Base-by-base conservation (phyloP, 768 basidiomycete genomes). In the Tricholoma sp. region DNA sequence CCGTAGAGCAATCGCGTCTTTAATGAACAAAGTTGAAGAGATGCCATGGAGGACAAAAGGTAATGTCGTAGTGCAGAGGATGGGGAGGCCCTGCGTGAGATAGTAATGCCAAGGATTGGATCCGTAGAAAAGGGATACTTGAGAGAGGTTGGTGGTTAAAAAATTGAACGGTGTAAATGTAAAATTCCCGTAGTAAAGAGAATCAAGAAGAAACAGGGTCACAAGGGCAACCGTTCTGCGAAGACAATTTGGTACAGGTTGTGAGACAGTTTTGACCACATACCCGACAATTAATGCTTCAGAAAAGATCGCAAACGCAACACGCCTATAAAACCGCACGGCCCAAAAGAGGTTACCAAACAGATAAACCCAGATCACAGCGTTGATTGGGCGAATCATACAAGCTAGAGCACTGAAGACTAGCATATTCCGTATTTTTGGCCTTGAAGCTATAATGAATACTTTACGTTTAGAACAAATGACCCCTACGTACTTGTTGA, bases 71-170 rank as follows among this genome's bases (percentile, higher is more conserved):
- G 83, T 83, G 62, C 86, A 86, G 16, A 98, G 75, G 54, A 98
- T 82, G 0, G 95, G 96, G 1, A 98, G 64, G 0, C 80, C 94
- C 71, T 98, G 95, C 0, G 82, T 79, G 39, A 97, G 59, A 66
- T 99, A 98, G 68, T 91, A 98, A 66, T 97, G 91, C 85, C 86
- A 91, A 5, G 89, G 73, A 63, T 82, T 92, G 2, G 79, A 73
- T 18, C 97, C 97, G 67, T 98, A 99, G 72, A 97, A 97, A n/a
- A 88, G 74, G 0, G 97, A 96, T 32, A 98, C 82, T 2, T 83
- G 78, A 4, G 94, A 88, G 11, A 94, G 70, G 67, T 99, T 99
- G 50, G 88, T 85, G 22, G 78, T 71, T 24, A 96, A 67, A 71
- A 99, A 99, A 63, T 91, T 92, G 39, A 89, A 68, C 1, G 89